phyloP scores from a whole-genome alignment of 2,329 filamentous ascomycete species.

The Harringtonia aguacate region DNA sequence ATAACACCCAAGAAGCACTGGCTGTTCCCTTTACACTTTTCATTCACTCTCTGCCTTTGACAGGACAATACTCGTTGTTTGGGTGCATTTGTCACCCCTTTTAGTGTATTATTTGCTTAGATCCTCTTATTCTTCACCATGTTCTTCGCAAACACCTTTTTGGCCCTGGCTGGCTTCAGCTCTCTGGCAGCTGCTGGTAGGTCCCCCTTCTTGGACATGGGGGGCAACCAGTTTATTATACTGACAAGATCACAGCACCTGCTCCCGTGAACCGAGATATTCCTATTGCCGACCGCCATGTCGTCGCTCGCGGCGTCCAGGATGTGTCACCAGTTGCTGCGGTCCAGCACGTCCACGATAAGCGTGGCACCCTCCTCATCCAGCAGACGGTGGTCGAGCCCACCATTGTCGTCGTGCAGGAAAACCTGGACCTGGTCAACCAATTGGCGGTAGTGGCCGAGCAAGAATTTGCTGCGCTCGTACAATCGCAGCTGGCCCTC shows the following conservation, averaged over 20 bases:
- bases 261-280: too few relatives aligned
- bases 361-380: slow-evolving; percentile 16
- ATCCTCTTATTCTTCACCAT: slow-evolving; percentile 11
- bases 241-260: slow-evolving; percentile 12
- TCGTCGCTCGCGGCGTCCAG: slow-evolving; percentile 6
- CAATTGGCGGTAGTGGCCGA: slow-evolving; percentile 24
- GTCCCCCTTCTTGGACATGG: too few relatives aligned
- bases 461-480: slow-evolving; percentile 24
- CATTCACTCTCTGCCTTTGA: slow-evolving; percentile 8
- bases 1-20: background rate
- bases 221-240: too few relatives aligned
- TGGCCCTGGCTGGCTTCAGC: slow-evolving; percentile 18
- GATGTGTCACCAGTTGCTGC: too few relatives aligned
- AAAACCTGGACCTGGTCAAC: slow-evolving; percentile 24
- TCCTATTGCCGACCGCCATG: slow-evolving; percentile 8
- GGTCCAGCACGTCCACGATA: background rate
- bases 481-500: slow-evolving; percentile 25
- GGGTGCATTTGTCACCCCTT: slow-evolving; percentile 1
- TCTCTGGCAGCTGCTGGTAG: slow-evolving; percentile 19
- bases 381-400: slow-evolving; percentile 20
- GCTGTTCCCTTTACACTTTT: background rate
- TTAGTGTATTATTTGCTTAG: background rate
- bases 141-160: slow-evolving; percentile 15
- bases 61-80: slow-evolving; percentile 7
- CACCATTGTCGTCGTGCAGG: slow-evolving; percentile 21